Base-by-base conservation (phyloP, 768 basidiomycete species). In the Podaxis sp. region DNA sequence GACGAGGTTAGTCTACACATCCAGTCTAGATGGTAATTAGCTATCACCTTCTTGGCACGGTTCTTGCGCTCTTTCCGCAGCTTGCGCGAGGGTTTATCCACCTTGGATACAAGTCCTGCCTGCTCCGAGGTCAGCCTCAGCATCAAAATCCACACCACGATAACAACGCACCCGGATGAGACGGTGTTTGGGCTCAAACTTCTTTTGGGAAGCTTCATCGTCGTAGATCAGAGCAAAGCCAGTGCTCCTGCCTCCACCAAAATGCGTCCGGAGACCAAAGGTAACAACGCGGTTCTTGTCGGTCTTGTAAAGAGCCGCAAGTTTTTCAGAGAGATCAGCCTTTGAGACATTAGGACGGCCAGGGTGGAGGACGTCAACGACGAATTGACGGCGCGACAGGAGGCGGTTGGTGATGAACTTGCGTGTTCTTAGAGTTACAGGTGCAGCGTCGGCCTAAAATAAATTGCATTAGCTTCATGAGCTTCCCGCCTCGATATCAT, bases 381-480 rank as follows among this genome's bases (percentile, higher is more conserved):
- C 85, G 73, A 99, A 96, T 84, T 99, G 97, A 73, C 93, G 92
- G 70, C 97, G 92, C 69, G 92, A 88, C 56, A 99, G 83, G 67
- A 99, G 91, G 65, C 95, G 94, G 87, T 99, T 99, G 75, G 96
- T 97, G 79, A 98, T 92, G 84, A 99, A 99, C 84, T 99, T 98
- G 78, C 96, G 92, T 60, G 97, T 97, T 72, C 97, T 93, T 75
- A 99, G 85, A 68, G 97, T 99, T 69, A 99, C 84, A 64, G 96
- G 89, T 76, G 93, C 82, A 75, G 76, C 81, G 76, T 91, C 91
- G 80, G 90, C 85, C 91, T 93, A 70, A 22, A 73, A 67, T 64
- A 56, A 67, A 61, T 67, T 64, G 56, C 13, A 64, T 56, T 30
- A 56, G 59, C 22, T 41, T 36, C 3, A 20, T 36, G n/a, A 26